Evolutionary conservation across 805 yeast species (phyloP), one percentile per base, ranked within the genome.

Genomic region (Schizosaccharomyces japonicus): DNA sequence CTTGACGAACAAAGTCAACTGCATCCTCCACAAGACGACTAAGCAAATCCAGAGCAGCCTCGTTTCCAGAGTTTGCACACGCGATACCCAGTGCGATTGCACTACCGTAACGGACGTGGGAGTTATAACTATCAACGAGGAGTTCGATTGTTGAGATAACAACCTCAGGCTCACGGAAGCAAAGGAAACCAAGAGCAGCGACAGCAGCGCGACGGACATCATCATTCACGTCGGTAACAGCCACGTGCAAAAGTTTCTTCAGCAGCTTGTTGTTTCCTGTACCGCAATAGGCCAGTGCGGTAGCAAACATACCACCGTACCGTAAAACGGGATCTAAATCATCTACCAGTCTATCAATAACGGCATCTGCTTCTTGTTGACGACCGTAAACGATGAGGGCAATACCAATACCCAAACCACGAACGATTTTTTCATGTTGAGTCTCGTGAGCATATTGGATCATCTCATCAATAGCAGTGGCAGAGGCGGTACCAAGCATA

Each of bases 101-200:
- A 29, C 95, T 81, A 66, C 98, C 98, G 60, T 90, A 90, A 62
- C 98, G 80, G 32, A 90, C 96, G 60, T 90, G 95, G 11, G 98
- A 94, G 61, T 90, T 90, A 62, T 90, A 95, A 1, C 94, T 81
- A 62, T 84, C 94, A 0, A 94, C 75, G 55, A 90, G 70, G 49
- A 90, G 69, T 61, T 87, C 94, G 33, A 90, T 95, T 65, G 90
- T 80, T 54, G 92, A 79, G 49, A 98, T 98, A 19, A 90, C 87
- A 0, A 94, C 84, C 13, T 84, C 76, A 62, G 83, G 81, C 60
- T 85, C 92, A 58, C 94, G 80, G 50, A 87, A 70, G 54, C 90
- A 69, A 45, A 90, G 78, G 63, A 90, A 90, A 19, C 98, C 98
- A 48, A 90, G 70, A 5, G 84, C 76, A 62, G 78, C 76, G 13